These are phyloP conservation scores for Diddensiella caesifluorescens DNA, from an alignment of 805 yeast genomes.

Conservation along the genomic window DNA sequence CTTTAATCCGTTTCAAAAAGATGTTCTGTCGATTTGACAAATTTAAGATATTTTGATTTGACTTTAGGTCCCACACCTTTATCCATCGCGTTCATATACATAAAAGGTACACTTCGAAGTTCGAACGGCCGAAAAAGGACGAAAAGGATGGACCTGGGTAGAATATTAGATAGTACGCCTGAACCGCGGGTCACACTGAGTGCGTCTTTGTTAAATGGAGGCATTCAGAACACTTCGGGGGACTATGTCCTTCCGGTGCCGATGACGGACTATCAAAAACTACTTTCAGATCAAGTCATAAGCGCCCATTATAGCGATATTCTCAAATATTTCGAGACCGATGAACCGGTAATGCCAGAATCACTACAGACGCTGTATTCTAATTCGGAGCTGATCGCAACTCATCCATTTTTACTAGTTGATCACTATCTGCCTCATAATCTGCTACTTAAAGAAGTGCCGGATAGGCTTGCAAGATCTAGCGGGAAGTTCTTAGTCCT, in stretches of 20 bases:
- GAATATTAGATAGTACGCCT: constrained; percentile 76
- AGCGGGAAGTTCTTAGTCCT: constrained; percentile 80
- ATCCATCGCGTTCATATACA: no score
- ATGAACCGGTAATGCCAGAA: constrained; percentile 58
- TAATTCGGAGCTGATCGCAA: constrained; percentile 73
- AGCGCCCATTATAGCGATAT: constrained; percentile 89
- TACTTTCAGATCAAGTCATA: constrained; percentile 84
- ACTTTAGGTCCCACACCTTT: no score
- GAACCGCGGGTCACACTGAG: constrained; percentile 60
- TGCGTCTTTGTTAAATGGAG: constrained; percentile 30
- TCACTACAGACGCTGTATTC: constrained; percentile 68
- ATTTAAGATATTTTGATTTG: no score
- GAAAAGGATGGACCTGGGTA: constrained; percentile 63
- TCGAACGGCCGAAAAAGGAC: no score
- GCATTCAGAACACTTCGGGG: constrained; percentile 34
- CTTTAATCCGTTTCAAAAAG: no score
- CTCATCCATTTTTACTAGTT: constrained; percentile 84
- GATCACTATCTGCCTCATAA: constrained; percentile 83
- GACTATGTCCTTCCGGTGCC: constrained; percentile 80
- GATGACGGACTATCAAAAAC: constrained; percentile 79
- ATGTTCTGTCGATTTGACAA: no score
- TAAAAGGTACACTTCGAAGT: no score
- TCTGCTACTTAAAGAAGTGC: constrained; percentile 63
- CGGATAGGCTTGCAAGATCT: constrained; percentile 64
- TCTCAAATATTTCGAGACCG: constrained; percentile 71